Conservation (phyloP, 257 asterid species). For the Nemophila menziesii region DNA sequence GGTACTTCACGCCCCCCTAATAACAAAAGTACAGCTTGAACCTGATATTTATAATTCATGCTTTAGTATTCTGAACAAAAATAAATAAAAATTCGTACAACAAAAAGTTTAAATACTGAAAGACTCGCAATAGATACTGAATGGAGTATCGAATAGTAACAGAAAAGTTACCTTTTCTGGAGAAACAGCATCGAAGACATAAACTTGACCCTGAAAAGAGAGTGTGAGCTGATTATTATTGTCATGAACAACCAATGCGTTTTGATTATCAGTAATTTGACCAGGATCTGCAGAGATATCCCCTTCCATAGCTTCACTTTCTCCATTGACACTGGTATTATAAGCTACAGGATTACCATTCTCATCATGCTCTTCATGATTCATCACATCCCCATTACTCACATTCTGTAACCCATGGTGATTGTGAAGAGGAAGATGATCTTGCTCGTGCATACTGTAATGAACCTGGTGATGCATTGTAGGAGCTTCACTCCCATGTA, state of each 20-base stretch:
- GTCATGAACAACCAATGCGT: conserved; percentile 26
- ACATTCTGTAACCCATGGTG: conserved; percentile 37
- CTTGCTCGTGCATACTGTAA: conserved; percentile 46
- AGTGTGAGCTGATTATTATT: conserved; percentile 47
- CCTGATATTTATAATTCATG: conserved; percentile 33
- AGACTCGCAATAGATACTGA: neutral
- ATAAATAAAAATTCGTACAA: neutral
- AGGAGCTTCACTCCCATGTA: conserved; percentile 32
- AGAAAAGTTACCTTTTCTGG: conserved; percentile 46
- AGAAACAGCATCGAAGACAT: conserved; percentile 60
- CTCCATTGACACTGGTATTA: conserved; percentile 25
- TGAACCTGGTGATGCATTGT: conserved; percentile 26
- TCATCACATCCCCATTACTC: conserved; percentile 30
- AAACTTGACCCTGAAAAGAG: conserved; percentile 68
- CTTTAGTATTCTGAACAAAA: neutral
- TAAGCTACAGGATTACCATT: conserved; percentile 27
- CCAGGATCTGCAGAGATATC: conserved; percentile 38
- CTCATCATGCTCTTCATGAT: conserved; percentile 36
- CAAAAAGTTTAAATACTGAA: neutral
- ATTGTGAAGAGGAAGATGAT: conserved; percentile 16
- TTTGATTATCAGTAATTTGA: conserved; percentile 30
- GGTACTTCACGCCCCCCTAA: conserved; percentile 72
- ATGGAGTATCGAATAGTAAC: neutral
- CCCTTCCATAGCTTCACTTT: conserved; percentile 38
- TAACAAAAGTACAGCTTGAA: conserved; percentile 68